phyloP scores from a whole-genome alignment of 108 stramenopile genomes.

The Cylindrotheca fusiformis region DNA sequence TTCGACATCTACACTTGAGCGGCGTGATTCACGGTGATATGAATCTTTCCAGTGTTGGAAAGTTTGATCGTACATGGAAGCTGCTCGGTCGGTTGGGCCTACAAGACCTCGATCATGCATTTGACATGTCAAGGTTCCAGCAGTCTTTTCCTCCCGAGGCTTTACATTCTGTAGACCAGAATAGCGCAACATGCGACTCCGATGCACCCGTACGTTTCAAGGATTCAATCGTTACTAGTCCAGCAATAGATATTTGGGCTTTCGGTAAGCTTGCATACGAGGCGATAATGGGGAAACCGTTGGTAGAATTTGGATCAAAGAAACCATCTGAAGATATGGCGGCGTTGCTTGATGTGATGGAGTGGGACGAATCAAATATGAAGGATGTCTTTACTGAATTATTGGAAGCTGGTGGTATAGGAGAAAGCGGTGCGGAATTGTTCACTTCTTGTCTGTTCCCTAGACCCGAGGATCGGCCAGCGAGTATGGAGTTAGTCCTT shows the following conservation, averaged over 20 bases:
- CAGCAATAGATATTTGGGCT: constrained; percentile 71
- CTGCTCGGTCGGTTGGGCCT: constrained; percentile 49
- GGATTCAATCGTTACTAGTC: constrained; percentile 26
- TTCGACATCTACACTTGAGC: constrained; percentile 53
- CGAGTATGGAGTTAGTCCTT: constrained; percentile 48
- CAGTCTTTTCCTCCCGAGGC: constrained; percentile 71
- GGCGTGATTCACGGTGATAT: constrained; percentile 73
- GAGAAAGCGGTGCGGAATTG: constrained; percentile 53
- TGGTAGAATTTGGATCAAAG: constrained; percentile 47
- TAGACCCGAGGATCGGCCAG: constrained; percentile 31
- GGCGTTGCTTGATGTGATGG: constrained; percentile 33
- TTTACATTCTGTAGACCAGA: constrained; percentile 15
- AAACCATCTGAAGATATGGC: constrained; percentile 22
- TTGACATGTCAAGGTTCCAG: constrained; percentile 41
- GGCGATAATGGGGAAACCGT: constrained; percentile 64
- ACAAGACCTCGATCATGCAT: constrained; percentile 38
- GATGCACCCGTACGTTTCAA: constrained; percentile 20
- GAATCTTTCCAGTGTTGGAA: constrained; percentile 52
- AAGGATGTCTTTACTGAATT: constrained; percentile 31
- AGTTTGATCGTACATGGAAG: constrained; percentile 76
- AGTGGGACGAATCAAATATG: constrained; percentile 44
- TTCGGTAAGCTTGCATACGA: constrained; percentile 82
- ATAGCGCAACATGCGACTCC: constrained; percentile 13
- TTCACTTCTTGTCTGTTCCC: constrained; percentile 52
- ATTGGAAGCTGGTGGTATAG: constrained; percentile 38